A percentile compares a stretch with the other conserved stretches of the same genome.
phyloP scores from a whole-genome alignment of 495 filamentous ascomycete genomes.

The Pseudoneurospora amorphoporcata region DNA sequence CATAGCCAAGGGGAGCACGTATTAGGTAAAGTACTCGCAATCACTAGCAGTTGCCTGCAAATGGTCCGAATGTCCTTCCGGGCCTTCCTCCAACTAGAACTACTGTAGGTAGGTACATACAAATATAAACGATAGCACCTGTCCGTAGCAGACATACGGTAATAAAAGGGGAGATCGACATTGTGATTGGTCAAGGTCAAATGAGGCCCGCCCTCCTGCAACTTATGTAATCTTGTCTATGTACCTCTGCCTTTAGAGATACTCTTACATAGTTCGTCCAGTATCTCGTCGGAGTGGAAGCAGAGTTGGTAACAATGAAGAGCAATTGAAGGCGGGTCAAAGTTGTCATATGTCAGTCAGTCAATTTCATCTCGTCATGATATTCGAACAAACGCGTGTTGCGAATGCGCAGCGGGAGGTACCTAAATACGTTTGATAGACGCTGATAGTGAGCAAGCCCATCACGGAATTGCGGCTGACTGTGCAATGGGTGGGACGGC shows the following conservation, averaged over 20 bases:
- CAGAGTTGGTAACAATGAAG: too few species aligned
- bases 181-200: neutral
- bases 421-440: neutral
- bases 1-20: neutral
- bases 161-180: neutral
- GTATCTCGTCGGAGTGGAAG: too few species aligned
- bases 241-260: too few species aligned
- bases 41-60: too few species aligned
- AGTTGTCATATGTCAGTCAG: neutral
- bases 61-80: neutral
- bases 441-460: neutral
- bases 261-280: too few species aligned
- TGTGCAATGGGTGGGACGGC: constrained; percentile 3
- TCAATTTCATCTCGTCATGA: neutral
- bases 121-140: neutral
- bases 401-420: neutral
- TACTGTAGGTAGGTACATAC: too few species aligned
- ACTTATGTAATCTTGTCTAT: neutral
- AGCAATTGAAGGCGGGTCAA: neutral
- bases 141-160: neutral
- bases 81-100: neutral
- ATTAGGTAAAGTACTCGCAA: neutral
- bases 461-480: constrained; percentile 10
- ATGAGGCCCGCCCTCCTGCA: neutral
- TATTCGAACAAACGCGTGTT: neutral